Percentiles rank a stretch among this genome's conserved stretches.
These are phyloP conservation scores for Phylloporus scabripes DNA, from an alignment of 768 basidiomycete species.

Conservation along the genomic window DNA sequence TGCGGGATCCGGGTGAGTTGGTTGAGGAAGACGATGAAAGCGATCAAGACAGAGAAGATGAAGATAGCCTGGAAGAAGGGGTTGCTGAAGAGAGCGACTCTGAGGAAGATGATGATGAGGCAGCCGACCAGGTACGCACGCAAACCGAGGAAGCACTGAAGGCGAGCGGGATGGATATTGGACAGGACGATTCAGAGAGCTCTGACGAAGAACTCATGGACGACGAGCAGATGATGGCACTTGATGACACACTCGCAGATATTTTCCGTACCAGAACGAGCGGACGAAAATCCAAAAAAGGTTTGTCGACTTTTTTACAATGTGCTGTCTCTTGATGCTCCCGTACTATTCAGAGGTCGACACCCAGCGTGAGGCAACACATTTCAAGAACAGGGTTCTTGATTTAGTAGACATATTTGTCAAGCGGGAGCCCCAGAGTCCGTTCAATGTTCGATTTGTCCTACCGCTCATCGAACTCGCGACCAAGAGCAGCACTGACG, in stretches of 20 bases:
- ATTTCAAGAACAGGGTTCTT: conserved; percentile 94
- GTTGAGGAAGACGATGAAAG: conserved; percentile 22
- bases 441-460: conserved; percentile 60
- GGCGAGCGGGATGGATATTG: conserved; percentile 53
- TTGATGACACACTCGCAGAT: conserved; percentile 87
- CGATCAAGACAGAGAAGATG: conserved; percentile 34
- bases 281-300: conserved; percentile 59
- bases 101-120: conserved; percentile 48
- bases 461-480: conserved; percentile 75
- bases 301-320: conserved; percentile 35
- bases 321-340: background rate
- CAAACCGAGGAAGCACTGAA: conserved; percentile 62
- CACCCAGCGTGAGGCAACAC: conserved; percentile 81
- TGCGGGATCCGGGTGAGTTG: conserved; percentile 54
- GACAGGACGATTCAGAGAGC: conserved; percentile 47
- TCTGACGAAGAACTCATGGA: conserved; percentile 71
- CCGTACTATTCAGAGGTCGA: conserved; percentile 42
- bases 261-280: conserved; percentile 70
- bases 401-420: conserved; percentile 89
- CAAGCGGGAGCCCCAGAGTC: conserved; percentile 71
- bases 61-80: conserved; percentile 29
- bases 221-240: conserved; percentile 97
- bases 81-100: conserved; percentile 33
- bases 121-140: conserved; percentile 48
- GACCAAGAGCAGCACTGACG: conserved; percentile 61